phyloP scores from a whole-genome alignment of 2,329 filamentous ascomycete genomes.

The Zymoseptoria ardabiliae region DNA sequence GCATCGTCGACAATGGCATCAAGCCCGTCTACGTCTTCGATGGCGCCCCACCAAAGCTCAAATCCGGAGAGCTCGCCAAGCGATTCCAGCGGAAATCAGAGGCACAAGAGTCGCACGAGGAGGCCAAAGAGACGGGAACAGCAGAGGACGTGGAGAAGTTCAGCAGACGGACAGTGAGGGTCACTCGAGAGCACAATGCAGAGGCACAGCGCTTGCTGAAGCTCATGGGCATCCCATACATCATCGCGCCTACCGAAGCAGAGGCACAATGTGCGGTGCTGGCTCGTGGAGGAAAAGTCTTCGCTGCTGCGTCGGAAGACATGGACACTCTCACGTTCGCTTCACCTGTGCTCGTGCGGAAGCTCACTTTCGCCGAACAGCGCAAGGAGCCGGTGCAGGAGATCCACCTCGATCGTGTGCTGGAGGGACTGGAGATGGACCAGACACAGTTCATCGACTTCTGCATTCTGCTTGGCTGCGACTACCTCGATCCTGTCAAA shows the following conservation, averaged over 20 bases:
- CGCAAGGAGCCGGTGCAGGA: constrained; percentile 96
- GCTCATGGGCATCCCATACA: constrained; percentile 93
- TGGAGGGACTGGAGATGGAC: constrained; percentile 84
- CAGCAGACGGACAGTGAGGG: constrained; percentile 81
- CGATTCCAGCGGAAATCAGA: constrained; percentile 92
- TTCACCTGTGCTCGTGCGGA: constrained; percentile 78
- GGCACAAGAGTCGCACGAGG: constrained; percentile 80
- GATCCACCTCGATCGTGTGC: constrained; percentile 77
- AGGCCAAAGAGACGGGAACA: constrained; percentile 94
- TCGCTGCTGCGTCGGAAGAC: constrained; percentile 92
- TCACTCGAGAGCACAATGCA: constrained; percentile 92
- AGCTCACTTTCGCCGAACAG: constrained; percentile 95
- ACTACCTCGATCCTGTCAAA: constrained; percentile 94
- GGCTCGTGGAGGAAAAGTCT: constrained; percentile 87
- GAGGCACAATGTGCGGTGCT: constrained; percentile 93
- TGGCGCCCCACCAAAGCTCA: constrained; percentile 91
- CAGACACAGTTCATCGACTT: constrained; percentile 89
- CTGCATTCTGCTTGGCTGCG: constrained; percentile 93
- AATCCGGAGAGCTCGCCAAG: constrained; percentile 93
- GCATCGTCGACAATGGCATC: constrained; percentile 97
- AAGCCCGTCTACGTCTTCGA: constrained; percentile 98
- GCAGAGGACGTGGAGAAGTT: constrained; percentile 98
- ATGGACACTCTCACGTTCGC: constrained; percentile 99
- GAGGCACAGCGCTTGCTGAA: constrained; percentile 88
- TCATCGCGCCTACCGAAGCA: constrained; percentile 91